Conservation (phyloP, 192 early-diverging fungal species). For the Podila minutissima region DNA sequence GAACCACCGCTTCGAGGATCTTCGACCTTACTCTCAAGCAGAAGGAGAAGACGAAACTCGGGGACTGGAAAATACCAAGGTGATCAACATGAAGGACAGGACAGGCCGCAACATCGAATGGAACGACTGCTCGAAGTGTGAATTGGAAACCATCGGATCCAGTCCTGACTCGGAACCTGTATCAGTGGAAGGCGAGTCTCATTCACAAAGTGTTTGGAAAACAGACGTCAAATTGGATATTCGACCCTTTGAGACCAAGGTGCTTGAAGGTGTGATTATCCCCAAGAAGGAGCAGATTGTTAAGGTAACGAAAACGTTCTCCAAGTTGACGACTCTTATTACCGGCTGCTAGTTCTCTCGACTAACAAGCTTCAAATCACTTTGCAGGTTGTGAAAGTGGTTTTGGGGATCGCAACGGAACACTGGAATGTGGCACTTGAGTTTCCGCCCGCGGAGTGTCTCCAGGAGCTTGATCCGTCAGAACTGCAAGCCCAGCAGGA, state of each 20-base stretch:
- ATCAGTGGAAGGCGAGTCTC: constrained; percentile 9
- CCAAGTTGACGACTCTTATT: background rate
- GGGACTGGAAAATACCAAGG: background rate
- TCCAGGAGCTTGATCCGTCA: constrained; percentile 35
- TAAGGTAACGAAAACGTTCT: constrained; percentile 59
- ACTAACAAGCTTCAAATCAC: background rate
- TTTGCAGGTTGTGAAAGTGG: constrained; percentile 55
- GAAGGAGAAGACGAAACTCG: constrained; percentile 5
- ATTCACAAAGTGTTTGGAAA: constrained; percentile 32
- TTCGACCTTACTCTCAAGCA: constrained; percentile 7
- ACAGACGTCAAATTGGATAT: constrained; percentile 60
- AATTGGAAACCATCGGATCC: background rate
- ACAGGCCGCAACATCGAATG: constrained; percentile 28
- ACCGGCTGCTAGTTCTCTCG: too few species aligned
- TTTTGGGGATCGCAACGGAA: constrained; percentile 52
- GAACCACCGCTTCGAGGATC: constrained; percentile 64
- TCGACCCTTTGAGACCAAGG: constrained; percentile 56
- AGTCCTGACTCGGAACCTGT: constrained; percentile 9
- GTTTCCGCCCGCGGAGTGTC: constrained; percentile 41
- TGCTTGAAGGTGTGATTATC: constrained; percentile 65
- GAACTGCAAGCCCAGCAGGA: background rate
- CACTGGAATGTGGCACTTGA: constrained; percentile 58
- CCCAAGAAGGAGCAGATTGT: constrained; percentile 67
- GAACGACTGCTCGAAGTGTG: constrained; percentile 41
- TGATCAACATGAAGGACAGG: constrained; percentile 19